Evolutionary conservation across 2,329 filamentous ascomycete genomes (phyloP).

Genomic region (Arthrobotrys sinensis): DNA sequence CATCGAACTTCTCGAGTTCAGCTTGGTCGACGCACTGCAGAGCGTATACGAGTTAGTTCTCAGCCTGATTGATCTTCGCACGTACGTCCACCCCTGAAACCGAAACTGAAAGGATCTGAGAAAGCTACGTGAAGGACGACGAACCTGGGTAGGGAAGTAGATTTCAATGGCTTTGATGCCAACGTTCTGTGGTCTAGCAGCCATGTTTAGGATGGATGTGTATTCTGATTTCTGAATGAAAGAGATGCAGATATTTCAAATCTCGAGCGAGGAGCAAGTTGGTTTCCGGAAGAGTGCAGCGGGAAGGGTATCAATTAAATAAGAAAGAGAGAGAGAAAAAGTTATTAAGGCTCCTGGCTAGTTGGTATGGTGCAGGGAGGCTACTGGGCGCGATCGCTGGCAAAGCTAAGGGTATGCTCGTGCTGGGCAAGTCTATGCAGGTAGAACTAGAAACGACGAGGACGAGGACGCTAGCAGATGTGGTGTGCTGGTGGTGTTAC

Average conservation of each 20-base stretch:
- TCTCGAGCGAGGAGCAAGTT: slow-evolving; percentile 19
- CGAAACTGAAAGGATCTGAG: slow-evolving; percentile 1
- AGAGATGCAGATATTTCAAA: slow-evolving; percentile 39
- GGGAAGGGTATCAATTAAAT: slow-evolving; percentile 55
- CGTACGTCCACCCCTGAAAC: neutral
- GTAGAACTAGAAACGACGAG: neutral
- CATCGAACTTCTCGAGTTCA: slow-evolving; percentile 89
- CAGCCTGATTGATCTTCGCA: slow-evolving; percentile 19
- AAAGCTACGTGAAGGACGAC: slow-evolving; percentile 65
- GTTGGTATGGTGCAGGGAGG: slow-evolving; percentile 17
- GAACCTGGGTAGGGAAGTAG: slow-evolving; percentile 87
- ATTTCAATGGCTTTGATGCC: slow-evolving; percentile 94
- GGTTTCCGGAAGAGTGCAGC: slow-evolving; percentile 19
- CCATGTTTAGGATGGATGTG: slow-evolving; percentile 71
- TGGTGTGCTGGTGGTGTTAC: slow-evolving; percentile 61
- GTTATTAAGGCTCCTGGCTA: slow-evolving; percentile 28
- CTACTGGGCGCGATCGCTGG: slow-evolving; percentile 34
- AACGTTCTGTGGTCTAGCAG: slow-evolving; percentile 85
- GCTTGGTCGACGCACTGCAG: slow-evolving; percentile 84
- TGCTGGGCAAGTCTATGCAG: slow-evolving; percentile 41
- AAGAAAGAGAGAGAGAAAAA: slow-evolving; percentile 55
- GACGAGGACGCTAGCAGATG: slow-evolving; percentile 31
- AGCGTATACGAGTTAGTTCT: slow-evolving; percentile 57
- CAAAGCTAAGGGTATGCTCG: slow-evolving; percentile 14
- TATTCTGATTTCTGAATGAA: slow-evolving; percentile 40